Conservation (phyloP, 331 rosid species). For the Telfairia occidentalis region DNA sequence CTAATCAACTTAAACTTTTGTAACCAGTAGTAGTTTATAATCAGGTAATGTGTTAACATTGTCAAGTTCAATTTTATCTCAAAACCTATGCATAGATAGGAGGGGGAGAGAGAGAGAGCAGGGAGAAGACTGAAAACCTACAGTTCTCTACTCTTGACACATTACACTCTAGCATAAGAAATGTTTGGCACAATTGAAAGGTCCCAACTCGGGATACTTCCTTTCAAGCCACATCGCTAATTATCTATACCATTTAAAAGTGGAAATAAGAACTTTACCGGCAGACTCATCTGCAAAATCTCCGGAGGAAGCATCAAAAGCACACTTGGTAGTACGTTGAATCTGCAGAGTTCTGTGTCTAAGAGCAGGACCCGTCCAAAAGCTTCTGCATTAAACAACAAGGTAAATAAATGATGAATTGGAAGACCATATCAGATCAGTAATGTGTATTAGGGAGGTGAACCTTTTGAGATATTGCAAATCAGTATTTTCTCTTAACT, state of each 20-base stretch:
- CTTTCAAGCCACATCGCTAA: not conserved
- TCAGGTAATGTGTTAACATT: not conserved
- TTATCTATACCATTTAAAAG: not conserved
- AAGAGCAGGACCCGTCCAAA: slow-evolving; percentile 22
- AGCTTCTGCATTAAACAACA: slow-evolving; percentile 22
- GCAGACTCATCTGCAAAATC: slow-evolving; percentile 53
- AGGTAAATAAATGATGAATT: not conserved
- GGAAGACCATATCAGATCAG: not conserved
- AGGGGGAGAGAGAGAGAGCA: not conserved
- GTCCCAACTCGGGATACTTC: not conserved
- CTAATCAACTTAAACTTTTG: not conserved
- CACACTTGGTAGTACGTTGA: slow-evolving; percentile 37
- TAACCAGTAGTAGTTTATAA: not conserved
- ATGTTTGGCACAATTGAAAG: not conserved
- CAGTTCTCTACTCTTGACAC: not conserved
- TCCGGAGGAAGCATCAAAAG: slow-evolving; percentile 76
- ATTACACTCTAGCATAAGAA: not conserved
- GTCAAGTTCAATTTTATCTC: not conserved
- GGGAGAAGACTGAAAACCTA: not conserved
- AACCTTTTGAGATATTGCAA: slow-evolving; percentile 50
- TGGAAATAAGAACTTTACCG: slow-evolving; percentile 38
- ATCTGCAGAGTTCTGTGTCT: slow-evolving; percentile 18
- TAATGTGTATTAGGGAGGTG: not conserved
- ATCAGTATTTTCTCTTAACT: slow-evolving; percentile 16
- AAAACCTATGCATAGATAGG: not conserved